Base-by-base conservation (phyloP, 2,329 filamentous ascomycete species). In the Arthrobotrys sphaeroides region DNA sequence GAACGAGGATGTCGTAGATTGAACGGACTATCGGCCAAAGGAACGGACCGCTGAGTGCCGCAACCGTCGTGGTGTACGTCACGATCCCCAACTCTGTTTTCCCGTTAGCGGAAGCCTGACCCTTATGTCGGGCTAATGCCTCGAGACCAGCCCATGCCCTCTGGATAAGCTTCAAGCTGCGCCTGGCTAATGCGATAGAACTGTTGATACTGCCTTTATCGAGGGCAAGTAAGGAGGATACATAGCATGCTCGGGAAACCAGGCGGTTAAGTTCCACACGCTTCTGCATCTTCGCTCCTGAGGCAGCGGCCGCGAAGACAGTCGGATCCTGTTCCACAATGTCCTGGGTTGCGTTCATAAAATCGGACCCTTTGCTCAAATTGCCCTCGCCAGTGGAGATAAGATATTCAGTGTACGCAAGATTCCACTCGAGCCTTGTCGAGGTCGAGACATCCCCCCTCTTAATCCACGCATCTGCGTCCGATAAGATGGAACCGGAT, bases 1-100 rank as follows among this genome's bases (percentile, higher is more conserved):
- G 90, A 73, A 90, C 83, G 12, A 96, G 84, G 67, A 89, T 88
- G 28, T 88, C 87, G 79, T 93, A 90, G 18, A 97, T 86, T 0
- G 90, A 89, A 26, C 88, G 87, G 5, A 95, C 89, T 18, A 97
- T 85, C 4, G 87, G 85, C 94, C 94, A 98, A 79, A 94, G 93
- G 1, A 88, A 86, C 0, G 92, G 89, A 60, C 89, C 89, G 66
- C 86, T 85, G 22, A 84, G 80, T 1, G 83, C 82, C 24, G 84
- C 84, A 49, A 83, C 83, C 1, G 83, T 82, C 22, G 84, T 83
- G 36, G 84, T 83, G 77, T 83, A 82, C 18, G 70, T 74, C 22
- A 68, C 53, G 16, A 83, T 79, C 77, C 77, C 77, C 3, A 77
- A 61, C n/a, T 73, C 80, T 59, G 59, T 80, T 62, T 77, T 82